Percentiles rank a stretch among this genome's conserved stretches.
These are phyloP conservation scores for Ceratocystis destructans DNA, from an alignment of 2,329 filamentous ascomycete species.

Conservation along the genomic window DNA sequence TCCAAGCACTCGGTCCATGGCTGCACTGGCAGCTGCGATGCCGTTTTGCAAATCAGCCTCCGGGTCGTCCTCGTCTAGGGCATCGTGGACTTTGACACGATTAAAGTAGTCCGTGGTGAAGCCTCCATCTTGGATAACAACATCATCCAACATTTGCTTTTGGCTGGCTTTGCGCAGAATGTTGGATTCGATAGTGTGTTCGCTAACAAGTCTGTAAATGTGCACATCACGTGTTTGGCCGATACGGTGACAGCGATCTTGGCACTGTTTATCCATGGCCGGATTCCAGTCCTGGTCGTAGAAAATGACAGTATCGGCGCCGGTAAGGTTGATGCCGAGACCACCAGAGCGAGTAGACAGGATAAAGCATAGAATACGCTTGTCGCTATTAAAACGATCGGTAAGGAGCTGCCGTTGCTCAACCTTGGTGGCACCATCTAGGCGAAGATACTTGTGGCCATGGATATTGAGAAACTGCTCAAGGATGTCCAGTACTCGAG, in stretches of 20 bases:
- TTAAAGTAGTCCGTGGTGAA: constrained; percentile 97
- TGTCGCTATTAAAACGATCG: constrained; percentile 91
- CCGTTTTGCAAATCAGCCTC: constrained; percentile 38
- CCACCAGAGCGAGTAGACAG: constrained; percentile 88
- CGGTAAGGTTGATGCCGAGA: constrained; percentile 89
- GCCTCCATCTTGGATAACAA: constrained; percentile 94
- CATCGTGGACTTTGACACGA: constrained; percentile 39
- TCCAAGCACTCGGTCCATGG: constrained; percentile 72
- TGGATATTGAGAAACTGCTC: constrained; percentile 98
- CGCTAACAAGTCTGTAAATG: constrained; percentile 86
- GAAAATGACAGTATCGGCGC: constrained; percentile 95
- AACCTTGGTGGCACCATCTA: constrained; percentile 93
- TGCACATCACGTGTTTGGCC: constrained; percentile 95
- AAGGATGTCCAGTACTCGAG: constrained; percentile 90
- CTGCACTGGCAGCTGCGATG: constrained; percentile 55
- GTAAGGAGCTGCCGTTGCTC: constrained; percentile 92
- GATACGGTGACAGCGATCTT: constrained; percentile 93
- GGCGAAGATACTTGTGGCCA: constrained; percentile 85
- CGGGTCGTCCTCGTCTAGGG: constrained; percentile 12
- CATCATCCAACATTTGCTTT: constrained; percentile 94
- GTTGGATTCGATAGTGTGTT: constrained; percentile 95
- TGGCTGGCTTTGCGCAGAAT: constrained; percentile 93
- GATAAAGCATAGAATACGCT: constrained; percentile 87
- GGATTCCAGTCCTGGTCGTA: constrained; percentile 99
- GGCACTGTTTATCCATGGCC: constrained; percentile 98